Base-by-base conservation (phyloP, 495 filamentous ascomycete species). In the Penicillium angulare region DNA sequence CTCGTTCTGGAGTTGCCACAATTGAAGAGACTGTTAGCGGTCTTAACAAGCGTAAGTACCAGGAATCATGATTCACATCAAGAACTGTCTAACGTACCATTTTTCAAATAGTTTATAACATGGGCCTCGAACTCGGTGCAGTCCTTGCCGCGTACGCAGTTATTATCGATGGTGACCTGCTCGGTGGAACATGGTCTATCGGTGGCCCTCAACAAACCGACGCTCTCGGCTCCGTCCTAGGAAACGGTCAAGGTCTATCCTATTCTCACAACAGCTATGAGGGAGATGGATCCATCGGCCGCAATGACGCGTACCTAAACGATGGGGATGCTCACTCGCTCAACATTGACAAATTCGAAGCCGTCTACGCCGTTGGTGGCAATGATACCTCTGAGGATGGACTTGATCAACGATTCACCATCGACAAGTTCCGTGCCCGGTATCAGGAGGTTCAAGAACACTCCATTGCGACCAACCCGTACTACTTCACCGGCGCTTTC, bases 401-500 rank as follows among this genome's bases (percentile, higher is more conserved):
- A 33, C 34, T 29, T 15, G 49, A 46, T 18, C 42, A 52, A 13
- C 49, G 33, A 31, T 52, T 22, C 12, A 52, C 42, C 8, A 44
- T 47, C 33, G 49, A 46, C 34, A 52, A 46, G 17, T 46, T 52
- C 42, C 49, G 49, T 21, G 22, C 36, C 3, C 73, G 65, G 17
- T 71, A 70, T 53, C 46, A 72, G 20, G 52, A 74, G 49, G 49
- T 46, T 10, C 49, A 52, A 38, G 31, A 45, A 9, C 9, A 52
- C 13, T 74, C 72, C 13, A 69, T 77, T 39, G 51, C 54, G 22
- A 73, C 61, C 15, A 77, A 76, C 47, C 72, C 73, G 3, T 65
- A 71, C 38, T 77, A 75, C 58, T 78, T 72, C 50, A 73, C 66
- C 48, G 64, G 63, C 13, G 71, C 69, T 9, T 68, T 76, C 49